Conservation (phyloP, 2,329 filamentous ascomycete genomes). For the Mariannaea elegans region DNA sequence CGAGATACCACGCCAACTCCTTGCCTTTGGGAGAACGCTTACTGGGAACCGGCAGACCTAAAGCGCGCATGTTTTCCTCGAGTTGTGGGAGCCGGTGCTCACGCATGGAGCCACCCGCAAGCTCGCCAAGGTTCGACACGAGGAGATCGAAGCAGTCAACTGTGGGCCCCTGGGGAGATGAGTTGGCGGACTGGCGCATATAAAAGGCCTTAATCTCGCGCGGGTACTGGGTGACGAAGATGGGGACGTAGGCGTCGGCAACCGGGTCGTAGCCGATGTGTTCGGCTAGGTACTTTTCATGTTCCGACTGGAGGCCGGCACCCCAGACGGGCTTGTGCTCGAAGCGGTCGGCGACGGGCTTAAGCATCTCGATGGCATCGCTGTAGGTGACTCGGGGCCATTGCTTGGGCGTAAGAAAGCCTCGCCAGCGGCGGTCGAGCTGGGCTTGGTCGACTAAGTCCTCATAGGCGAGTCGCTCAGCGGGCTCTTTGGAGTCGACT, state of each 20-base stretch:
- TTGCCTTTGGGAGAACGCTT: slow-evolving; percentile 40
- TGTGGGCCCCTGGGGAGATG: slow-evolving; percentile 56
- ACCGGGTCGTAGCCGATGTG: slow-evolving; percentile 62
- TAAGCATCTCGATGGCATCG: slow-evolving; percentile 76
- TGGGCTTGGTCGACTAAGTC: slow-evolving; percentile 53
- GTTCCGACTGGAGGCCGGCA: slow-evolving; percentile 83
- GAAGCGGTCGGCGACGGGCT: slow-evolving; percentile 70
- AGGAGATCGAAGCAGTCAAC: slow-evolving; percentile 93
- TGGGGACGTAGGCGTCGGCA: slow-evolving; percentile 65
- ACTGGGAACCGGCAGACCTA: slow-evolving; percentile 63
- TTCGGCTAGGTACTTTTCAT: slow-evolving; percentile 87
- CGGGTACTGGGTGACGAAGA: slow-evolving; percentile 97
- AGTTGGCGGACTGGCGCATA: slow-evolving; percentile 54
- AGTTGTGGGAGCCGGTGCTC: slow-evolving; percentile 79
- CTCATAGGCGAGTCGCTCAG: slow-evolving; percentile 54
- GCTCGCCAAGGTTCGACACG: slow-evolving; percentile 84
- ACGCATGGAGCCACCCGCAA: slow-evolving; percentile 89
- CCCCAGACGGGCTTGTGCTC: slow-evolving; percentile 75
- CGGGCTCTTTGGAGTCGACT: slow-evolving; percentile 47
- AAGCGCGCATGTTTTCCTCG: slow-evolving; percentile 73
- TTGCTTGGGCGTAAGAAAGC: slow-evolving; percentile 58
- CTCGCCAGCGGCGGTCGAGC: slow-evolving; percentile 76
- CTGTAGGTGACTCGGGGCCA: slow-evolving; percentile 90
- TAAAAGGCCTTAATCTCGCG: slow-evolving; percentile 89
- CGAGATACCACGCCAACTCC: slow-evolving; percentile 82